Percentiles rank a stretch among this genome's conserved stretches.
Evolutionary conservation across 106 monocot genomes (phyloP).

Genomic region (Dendrobium officinale): DNA sequence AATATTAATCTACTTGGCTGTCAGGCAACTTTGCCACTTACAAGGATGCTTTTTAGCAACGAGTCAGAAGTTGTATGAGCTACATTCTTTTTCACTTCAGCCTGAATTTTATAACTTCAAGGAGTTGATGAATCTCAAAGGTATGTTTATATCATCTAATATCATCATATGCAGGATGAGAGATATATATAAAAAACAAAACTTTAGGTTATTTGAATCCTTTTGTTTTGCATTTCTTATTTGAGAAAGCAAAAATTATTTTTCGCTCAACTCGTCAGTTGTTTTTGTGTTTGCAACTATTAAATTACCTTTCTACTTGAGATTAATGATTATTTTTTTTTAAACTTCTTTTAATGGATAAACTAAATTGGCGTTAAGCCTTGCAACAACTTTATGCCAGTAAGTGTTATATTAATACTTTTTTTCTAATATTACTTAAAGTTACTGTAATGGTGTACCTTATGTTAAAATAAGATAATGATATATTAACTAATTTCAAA

Average conservation of each 20-base stretch:
- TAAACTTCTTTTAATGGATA: not conserved
- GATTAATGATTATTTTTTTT: not conserved
- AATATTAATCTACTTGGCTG: not conserved
- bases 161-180: slow-evolving; percentile 1
- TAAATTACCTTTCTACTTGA: not conserved
- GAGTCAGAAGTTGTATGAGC: not conserved
- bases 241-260: not conserved
- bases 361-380: not conserved
- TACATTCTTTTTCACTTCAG: not conserved
- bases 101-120: not conserved
- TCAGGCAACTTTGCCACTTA: not conserved
- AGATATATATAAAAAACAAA: not conserved
- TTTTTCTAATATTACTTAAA: not conserved
- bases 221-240: not conserved
- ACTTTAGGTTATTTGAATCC: not conserved
- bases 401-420: not conserved
- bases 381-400: not conserved
- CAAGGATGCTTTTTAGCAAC: slow-evolving; percentile 1
- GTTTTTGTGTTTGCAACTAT: not conserved
- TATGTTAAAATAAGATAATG: not conserved
- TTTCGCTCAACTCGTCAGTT: not conserved
- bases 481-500: not conserved
- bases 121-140: slow-evolving; percentile 6
- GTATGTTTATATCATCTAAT: not conserved
- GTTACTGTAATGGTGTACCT: not conserved